Percentiles rank a stretch among this genome's conserved stretches.
Evolutionary conservation across 176 grass and related monocot species (phyloP).

Genomic region (Oryza longistaminata): DNA sequence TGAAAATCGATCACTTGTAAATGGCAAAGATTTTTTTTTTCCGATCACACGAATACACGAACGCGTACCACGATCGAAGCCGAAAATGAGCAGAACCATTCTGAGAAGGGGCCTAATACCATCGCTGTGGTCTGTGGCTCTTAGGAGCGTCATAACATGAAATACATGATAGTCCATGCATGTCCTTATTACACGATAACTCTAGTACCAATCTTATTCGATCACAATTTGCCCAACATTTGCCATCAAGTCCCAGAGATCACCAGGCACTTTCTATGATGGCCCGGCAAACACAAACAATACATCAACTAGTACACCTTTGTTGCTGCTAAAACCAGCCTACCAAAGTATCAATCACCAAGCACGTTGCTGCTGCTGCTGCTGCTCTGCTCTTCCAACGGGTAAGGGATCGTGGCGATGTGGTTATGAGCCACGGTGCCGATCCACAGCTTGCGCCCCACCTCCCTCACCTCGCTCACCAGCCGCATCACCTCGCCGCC

Average conservation of each 20-base stretch:
- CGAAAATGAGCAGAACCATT: no score
- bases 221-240: slow-evolving; percentile 13
- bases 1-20: no score
- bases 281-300: neutral
- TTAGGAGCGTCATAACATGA: no score
- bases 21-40: no score
- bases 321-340: neutral
- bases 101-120: no score
- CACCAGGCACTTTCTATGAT: neutral
- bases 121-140: no score
- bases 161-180: no score
- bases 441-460: slow-evolving; percentile 75
- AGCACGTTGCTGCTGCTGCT: neutral
- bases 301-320: neutral
- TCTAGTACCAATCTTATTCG: neutral
- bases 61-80: no score
- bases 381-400: slow-evolving; percentile 33
- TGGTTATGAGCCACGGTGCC: slow-evolving; percentile 89
- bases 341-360: neutral
- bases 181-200: no score
- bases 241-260: neutral
- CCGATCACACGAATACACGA: no score
- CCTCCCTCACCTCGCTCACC: slow-evolving; percentile 89
- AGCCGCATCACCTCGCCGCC: slow-evolving; percentile 80
- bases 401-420: slow-evolving; percentile 70